These are phyloP conservation scores for Melampsora americana DNA, from an alignment of 1,284 basidiomycete species.

Conservation along the genomic window DNA sequence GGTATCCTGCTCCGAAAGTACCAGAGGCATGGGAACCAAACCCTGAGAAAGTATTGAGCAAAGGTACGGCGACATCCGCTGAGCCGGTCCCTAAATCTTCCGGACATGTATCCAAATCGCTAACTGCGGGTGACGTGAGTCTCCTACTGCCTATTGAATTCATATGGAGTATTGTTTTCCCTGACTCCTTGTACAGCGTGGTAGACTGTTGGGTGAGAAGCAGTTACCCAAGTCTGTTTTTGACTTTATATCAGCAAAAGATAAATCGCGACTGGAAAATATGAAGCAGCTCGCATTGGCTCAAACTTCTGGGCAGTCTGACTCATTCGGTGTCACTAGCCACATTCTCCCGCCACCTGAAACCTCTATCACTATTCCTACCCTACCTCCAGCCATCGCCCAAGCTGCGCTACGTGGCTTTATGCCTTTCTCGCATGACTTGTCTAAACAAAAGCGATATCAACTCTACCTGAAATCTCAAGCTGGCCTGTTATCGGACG, in stretches of 20 bases:
- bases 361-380: conserved; percentile 60
- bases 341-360: neutral
- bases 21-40: conserved; percentile 80
- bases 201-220: conserved; percentile 73
- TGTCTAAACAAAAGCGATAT: conserved; percentile 79
- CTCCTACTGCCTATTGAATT: neutral
- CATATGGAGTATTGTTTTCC: neutral
- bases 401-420: conserved; percentile 82
- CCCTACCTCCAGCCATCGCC: conserved; percentile 71
- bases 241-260: conserved; percentile 86
- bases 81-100: conserved; percentile 51
- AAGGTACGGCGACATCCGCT: conserved; percentile 59
- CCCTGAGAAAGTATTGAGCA: conserved; percentile 64
- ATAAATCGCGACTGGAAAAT: conserved; percentile 74
- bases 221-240: conserved; percentile 66
- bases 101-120: conserved; percentile 51
- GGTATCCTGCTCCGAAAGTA: conserved; percentile 75
- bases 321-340: neutral
- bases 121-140: conserved; percentile 51
- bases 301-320: conserved; percentile 8
- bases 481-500: conserved; percentile 53
- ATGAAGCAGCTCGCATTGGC: conserved; percentile 56
- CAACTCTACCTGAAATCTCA: conserved; percentile 74
- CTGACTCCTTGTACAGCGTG: conserved; percentile 62
- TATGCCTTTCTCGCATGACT: conserved; percentile 78